These are phyloP conservation scores for Nothophytophthora sp. DNA, from an alignment of 352 stramenopile genomes.

Conservation along the genomic window DNA sequence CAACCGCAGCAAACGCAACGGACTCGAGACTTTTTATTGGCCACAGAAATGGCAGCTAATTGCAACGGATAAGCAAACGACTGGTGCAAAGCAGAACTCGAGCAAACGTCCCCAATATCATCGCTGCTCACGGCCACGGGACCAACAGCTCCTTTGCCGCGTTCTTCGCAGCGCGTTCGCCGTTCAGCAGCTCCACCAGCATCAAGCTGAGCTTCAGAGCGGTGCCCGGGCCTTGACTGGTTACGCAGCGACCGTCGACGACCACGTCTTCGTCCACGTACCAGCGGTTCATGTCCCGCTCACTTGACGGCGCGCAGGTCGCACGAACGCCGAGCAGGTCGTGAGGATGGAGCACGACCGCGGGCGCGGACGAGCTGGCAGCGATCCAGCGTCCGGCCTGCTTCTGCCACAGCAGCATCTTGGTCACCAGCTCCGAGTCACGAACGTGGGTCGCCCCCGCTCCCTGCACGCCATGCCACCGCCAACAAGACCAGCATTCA, in stretches of 20 bases:
- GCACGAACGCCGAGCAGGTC: slow-evolving; percentile 45
- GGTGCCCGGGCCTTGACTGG: slow-evolving; percentile 53
- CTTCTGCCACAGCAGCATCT: slow-evolving; percentile 65
- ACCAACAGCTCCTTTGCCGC: slow-evolving; percentile 46
- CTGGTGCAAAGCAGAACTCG: no score
- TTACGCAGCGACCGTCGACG: slow-evolving; percentile 59
- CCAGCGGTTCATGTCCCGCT: slow-evolving; percentile 41
- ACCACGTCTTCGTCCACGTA: slow-evolving; percentile 61
- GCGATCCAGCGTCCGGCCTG: slow-evolving; percentile 51
- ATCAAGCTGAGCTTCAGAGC: slow-evolving; percentile 54
- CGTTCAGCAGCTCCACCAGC: slow-evolving; percentile 58
- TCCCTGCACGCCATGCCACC: slow-evolving; percentile 26
- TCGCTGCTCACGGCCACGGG: slow-evolving; percentile 22
- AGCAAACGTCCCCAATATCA: no score
- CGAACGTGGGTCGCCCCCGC: slow-evolving; percentile 39
- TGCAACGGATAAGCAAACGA: no score
- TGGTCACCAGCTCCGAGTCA: slow-evolving; percentile 60
- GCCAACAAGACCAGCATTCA: not conserved
- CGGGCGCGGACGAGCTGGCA: slow-evolving; percentile 48
- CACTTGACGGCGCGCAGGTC: slow-evolving; percentile 47
- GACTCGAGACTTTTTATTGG: no score
- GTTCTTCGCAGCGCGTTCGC: slow-evolving; percentile 31
- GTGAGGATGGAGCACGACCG: slow-evolving; percentile 44
- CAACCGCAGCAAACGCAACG: no score
- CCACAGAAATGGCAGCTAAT: no score